Percentiles rank a stretch among this genome's conserved stretches.
Evolutionary conservation across 257 asterid genomes (phyloP).

Genomic region (Ilex aquifolium): DNA sequence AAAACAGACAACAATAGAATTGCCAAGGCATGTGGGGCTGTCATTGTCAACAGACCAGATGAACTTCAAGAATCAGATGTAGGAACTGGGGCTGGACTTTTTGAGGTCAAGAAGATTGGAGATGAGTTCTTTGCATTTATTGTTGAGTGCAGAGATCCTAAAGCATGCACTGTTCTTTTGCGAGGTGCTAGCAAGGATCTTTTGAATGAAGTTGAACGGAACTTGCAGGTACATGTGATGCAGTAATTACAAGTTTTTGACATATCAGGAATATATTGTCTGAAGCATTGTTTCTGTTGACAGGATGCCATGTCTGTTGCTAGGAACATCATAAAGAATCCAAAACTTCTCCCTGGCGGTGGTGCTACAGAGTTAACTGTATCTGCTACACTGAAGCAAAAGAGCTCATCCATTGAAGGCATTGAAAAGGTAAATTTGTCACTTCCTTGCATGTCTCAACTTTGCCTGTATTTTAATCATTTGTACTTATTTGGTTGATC

Average conservation of each 20-base stretch:
- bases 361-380: constrained; percentile 97
- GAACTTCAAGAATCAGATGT: constrained; percentile 96
- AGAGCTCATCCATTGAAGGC: constrained; percentile 87
- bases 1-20: constrained; percentile 90
- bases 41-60: constrained; percentile 89
- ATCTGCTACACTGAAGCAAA: constrained; percentile 83
- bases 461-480: too few species aligned
- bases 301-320: constrained; percentile 99
- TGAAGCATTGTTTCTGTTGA: constrained; percentile 5
- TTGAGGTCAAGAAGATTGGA: constrained; percentile 92
- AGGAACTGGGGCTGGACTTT: constrained; percentile 91
- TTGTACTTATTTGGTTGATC: too few species aligned
- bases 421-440: constrained; percentile 62
- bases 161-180: constrained; percentile 88
- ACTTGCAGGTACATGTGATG: constrained; percentile 64
- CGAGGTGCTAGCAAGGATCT: constrained; percentile 99
- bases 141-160: constrained; percentile 85
- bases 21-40: constrained; percentile 97
- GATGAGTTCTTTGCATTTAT: constrained; percentile 86
- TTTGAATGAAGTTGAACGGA: constrained; percentile 94
- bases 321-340: constrained; percentile 85
- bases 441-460: background rate
- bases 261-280: background rate
- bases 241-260: background rate
- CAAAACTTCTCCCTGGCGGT: constrained; percentile 97